Evolutionary conservation across 2,329 filamentous ascomycete genomes (phyloP), one percentile per base, ranked within the genome.

Genomic region (Sarocladiaceae sp.): DNA sequence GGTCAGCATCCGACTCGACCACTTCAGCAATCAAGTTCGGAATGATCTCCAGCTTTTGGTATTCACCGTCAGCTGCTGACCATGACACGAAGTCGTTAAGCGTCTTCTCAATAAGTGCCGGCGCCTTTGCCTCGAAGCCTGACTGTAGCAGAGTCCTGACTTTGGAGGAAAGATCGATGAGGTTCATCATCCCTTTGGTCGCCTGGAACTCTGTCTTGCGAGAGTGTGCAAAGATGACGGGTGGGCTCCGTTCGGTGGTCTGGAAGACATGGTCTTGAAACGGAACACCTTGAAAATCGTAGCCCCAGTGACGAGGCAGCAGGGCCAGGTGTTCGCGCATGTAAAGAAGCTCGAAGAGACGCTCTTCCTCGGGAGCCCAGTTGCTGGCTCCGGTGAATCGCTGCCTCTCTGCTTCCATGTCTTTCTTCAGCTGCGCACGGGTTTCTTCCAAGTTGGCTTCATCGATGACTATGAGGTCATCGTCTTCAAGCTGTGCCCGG

Each of bases 331-430:
- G 66, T 54, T 72, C 66, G n/a, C 72, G 60, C 56, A 69, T 61
- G 54, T 67, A 75, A 2, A 75, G 56, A 33, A 71, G 65, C 57
- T 72, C 68, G 51, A 74, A 75, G 28, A 75, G 64, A 2, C 58
- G 61, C 26, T 72, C 70, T 57, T 81, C 79, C n/a, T 73, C 73
- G 10, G 69, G 64, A 25, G 80, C 70, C 77, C 79, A 82, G 52
- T 71, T 66, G 42, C 70, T 71, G 36, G 76, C 69, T 22, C 70
- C 69, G 0, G 70, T 70, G 50, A 71, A 74, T 1, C 64, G 58
- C 25, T 58, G 52, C 61, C 71, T 76, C 58, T 78, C 72, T 37
- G 63, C 59, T 56, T 75, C 69, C 62, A 80, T 72, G 53, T 48
- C 26, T 5, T 17, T 7, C 26, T 26, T 29, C 28, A 48, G 44